Percentiles rank a stretch among this genome's conserved stretches.
phyloP scores from a whole-genome alignment of 306 rosid genomes.

The Alnus rubra region DNA sequence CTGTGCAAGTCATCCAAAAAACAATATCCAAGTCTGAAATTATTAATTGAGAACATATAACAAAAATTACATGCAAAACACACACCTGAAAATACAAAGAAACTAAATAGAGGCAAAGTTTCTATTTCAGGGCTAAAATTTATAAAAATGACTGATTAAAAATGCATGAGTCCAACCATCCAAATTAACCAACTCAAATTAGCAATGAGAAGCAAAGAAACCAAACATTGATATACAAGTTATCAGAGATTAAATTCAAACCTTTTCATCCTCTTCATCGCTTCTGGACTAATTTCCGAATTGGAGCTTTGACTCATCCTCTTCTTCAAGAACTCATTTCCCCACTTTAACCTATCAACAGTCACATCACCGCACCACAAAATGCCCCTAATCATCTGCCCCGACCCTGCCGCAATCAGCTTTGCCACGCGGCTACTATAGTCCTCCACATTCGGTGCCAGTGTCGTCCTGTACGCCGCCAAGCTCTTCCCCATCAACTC shows the following conservation, averaged over 20 bases:
- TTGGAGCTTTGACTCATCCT: constrained; percentile 48
- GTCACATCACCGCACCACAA: constrained; percentile 88
- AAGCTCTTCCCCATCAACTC: constrained; percentile 51
- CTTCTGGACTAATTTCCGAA: constrained; percentile 54
- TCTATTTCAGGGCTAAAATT: background rate
- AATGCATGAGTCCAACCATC: background rate
- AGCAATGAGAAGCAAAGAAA: background rate
- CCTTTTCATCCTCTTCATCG: constrained; percentile 53
- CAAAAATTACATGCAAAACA: too few species aligned
- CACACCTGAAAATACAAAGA: background rate
- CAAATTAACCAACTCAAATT: background rate
- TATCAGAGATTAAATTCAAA: constrained; percentile 5
- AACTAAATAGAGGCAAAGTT: background rate
- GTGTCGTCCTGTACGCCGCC: constrained; percentile 82
- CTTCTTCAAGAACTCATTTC: constrained; percentile 63
- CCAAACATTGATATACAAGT: background rate
- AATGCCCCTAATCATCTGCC: constrained; percentile 74
- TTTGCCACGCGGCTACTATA: constrained; percentile 54
- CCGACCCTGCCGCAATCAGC: constrained; percentile 84
- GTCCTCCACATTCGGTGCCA: constrained; percentile 95
- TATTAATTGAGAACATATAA: too few species aligned
- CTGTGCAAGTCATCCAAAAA: too few species aligned
- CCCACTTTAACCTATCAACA: constrained; percentile 82
- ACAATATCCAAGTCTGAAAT: too few species aligned
- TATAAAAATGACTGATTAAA: background rate